Conservation (phyloP, 305 asterid genomes). For the Fraxinus ornus region DNA sequence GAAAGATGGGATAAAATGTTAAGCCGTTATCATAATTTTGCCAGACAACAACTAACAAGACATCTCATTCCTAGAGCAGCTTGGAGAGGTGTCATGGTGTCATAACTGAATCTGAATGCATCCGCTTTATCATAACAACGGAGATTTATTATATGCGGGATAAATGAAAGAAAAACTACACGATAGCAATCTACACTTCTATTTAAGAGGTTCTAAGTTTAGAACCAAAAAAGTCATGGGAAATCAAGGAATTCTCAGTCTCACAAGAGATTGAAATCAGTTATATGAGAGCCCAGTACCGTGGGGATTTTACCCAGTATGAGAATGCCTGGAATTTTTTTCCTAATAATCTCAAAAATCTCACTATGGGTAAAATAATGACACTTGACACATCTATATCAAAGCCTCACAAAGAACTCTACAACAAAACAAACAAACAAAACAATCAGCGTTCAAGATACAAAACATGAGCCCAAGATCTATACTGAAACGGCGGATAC, state of each 20-base stretch:
- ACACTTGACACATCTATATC: neutral
- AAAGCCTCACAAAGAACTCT: neutral
- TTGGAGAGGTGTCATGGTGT: conserved; percentile 73
- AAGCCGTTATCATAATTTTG: neutral
- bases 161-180: neutral
- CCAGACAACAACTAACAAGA: neutral
- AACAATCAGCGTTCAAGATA: neutral
- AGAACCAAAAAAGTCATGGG: neutral
- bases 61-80: conserved; percentile 58
- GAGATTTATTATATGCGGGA: conserved; percentile 34
- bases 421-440: neutral
- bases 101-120: conserved; percentile 43
- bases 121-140: conserved; percentile 46
- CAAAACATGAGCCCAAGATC: neutral
- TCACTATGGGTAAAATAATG: too few species aligned
- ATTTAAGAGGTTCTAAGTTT: neutral
- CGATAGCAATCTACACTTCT: neutral
- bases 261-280: neutral
- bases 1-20: neutral
- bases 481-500: neutral
- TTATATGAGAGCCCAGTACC: neutral
- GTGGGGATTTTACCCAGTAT: neutral
- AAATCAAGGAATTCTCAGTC: neutral
- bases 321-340: neutral
- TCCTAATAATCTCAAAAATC: neutral